Evolutionary conservation across 2,329 filamentous ascomycete genomes (phyloP), one percentile per base, ranked within the genome.

Genomic region (Aspergillus brunneoviolaceus): DNA sequence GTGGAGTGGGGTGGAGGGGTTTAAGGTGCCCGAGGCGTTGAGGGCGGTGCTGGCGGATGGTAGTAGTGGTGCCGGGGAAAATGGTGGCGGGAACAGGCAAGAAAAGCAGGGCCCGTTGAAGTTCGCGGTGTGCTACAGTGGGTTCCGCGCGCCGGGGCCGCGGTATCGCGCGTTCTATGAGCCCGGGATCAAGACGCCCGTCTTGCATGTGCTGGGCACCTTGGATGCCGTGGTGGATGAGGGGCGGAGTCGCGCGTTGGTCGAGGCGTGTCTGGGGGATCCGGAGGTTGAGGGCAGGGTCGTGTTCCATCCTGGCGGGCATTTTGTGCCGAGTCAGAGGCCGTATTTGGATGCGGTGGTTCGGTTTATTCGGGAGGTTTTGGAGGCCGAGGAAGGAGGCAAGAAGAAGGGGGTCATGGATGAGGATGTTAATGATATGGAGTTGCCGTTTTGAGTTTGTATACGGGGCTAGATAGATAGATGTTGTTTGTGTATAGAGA

Each of bases 151-250:
- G 0, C 80, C 84, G 2, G 84, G 86, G 42, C 75, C 81, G 16
- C 76, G 84, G 48, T 87, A 96, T 72, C 74, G 74, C 45, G 90
- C 85, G 55, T 87, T 91, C 62, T 96, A 91, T 72, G 85, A 91
- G 67, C 91, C 91, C 16, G 82, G 84, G 72, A 88, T 97, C 60
- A 75, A 72, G 63, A 96, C 93, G 61, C 90, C 91, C 0, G 86
- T 90, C 63, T 74, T 96, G 76, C 92, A 96, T 78, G 89, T 92
- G 67, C 74, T 96, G 27, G 94, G 94, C 1, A 89, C 87, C 57
- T 79, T 96, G 67, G 94, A 97, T 78, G 91, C 89, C 2, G 91
- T 97, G 0, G 93, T 98, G 0, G 90, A 92, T 33, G 93, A 97
- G 79, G 76, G 77, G 56, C 81, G 91, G 70, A 91, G 86, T 73